Conservation (phyloP, 495 filamentous ascomycete species). For the Pyronema omphalodes region DNA sequence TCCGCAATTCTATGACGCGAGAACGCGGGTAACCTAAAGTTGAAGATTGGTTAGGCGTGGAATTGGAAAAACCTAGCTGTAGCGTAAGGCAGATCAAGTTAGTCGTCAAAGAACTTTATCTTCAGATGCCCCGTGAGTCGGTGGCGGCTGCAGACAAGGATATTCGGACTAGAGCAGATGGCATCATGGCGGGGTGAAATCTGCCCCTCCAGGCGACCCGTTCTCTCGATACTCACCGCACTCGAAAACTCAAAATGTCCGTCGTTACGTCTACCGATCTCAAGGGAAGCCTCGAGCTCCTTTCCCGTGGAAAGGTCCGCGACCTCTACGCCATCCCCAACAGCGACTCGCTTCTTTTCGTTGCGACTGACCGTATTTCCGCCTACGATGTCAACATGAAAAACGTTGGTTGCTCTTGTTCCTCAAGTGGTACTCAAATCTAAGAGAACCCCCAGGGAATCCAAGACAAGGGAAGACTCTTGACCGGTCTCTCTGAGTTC, state of each 20-base stretch:
- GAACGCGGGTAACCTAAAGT: no score
- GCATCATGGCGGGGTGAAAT: no score
- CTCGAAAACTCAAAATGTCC: slow-evolving; percentile 4
- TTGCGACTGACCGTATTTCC: slow-evolving; percentile 81
- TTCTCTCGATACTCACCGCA: background rate
- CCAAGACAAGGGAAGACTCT: slow-evolving; percentile 62
- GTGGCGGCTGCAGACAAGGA: no score
- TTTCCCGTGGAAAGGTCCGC: slow-evolving; percentile 61
- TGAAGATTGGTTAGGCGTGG: no score
- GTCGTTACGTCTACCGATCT: slow-evolving; percentile 37
- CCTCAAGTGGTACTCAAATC: background rate
- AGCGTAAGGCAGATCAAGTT: no score
- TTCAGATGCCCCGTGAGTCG: no score
- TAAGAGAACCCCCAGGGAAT: slow-evolving; percentile 38
- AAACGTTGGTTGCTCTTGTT: slow-evolving; percentile 35
- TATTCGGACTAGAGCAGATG: no score
- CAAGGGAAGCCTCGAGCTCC: slow-evolving; percentile 33
- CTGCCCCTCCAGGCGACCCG: background rate
- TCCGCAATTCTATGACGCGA: no score
- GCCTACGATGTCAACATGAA: slow-evolving; percentile 85
- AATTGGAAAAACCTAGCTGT: no score
- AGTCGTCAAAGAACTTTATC: no score
- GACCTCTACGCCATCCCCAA: slow-evolving; percentile 63
- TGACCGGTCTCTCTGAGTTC: slow-evolving; percentile 65
- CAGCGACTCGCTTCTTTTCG: slow-evolving; percentile 56